Conservation (phyloP, 202 grass and related monocot genomes). For the Hordeum pubiflorum region DNA sequence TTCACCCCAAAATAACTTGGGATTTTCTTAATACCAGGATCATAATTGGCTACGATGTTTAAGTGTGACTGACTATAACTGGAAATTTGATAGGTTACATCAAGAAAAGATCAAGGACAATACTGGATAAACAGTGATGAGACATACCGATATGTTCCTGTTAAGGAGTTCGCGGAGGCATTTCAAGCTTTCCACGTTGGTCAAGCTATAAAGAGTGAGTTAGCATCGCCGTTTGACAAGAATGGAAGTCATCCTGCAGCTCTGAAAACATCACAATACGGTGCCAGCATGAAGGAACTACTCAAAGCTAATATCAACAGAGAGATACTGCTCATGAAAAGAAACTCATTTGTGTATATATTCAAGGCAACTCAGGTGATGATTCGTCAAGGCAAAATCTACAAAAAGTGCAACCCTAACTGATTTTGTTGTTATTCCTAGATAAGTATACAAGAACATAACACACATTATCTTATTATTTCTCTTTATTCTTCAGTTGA, state of each 20-base stretch:
- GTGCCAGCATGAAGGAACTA: conserved; percentile 57
- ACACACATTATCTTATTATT: neutral
- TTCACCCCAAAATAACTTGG: neutral
- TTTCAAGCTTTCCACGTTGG: conserved; percentile 65
- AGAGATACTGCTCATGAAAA: conserved; percentile 70
- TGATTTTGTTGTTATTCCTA: neutral
- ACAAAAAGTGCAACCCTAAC: neutral
- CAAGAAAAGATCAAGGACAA: conserved; percentile 69
- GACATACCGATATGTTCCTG: conserved; percentile 53
- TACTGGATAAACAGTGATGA: conserved; percentile 58
- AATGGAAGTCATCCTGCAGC: conserved; percentile 61
- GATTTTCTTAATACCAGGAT: neutral
- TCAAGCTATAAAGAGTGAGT: conserved; percentile 34
- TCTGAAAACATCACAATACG: conserved; percentile 62
- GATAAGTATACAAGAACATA: conserved; percentile 17
- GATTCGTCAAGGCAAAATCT: neutral
- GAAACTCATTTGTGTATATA: conserved; percentile 66
- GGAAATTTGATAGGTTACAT: conserved; percentile 49
- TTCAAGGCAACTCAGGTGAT: conserved; percentile 72
- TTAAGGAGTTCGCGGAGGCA: conserved; percentile 62
- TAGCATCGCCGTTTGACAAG: conserved; percentile 64
- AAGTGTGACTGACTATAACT: conserved; percentile 2
- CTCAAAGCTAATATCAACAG: conserved; percentile 63
- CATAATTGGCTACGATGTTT: neutral
- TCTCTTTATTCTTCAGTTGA: conserved; percentile 38